Percentiles rank a stretch among this genome's conserved stretches.
These are phyloP conservation scores for Diaporthe vexans DNA, from an alignment of 2,329 filamentous ascomycete genomes.

Conservation along the genomic window DNA sequence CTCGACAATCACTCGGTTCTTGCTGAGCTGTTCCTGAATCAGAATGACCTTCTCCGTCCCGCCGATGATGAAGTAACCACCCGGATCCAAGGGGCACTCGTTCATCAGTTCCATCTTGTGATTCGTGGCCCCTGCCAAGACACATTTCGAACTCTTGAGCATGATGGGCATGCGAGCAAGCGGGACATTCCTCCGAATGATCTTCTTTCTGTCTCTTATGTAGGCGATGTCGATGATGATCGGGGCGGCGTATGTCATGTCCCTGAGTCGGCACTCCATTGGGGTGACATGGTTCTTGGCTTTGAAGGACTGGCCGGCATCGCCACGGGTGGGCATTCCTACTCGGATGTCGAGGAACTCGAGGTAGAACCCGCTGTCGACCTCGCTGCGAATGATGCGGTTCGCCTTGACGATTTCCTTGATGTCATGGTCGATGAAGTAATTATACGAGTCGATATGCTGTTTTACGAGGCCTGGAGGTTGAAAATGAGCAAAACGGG, in stretches of 20 bases:
- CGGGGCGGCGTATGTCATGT: slow-evolving; percentile 97
- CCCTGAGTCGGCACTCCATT: slow-evolving; percentile 95
- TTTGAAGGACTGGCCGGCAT: slow-evolving; percentile 66
- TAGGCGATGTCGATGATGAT: slow-evolving; percentile 95
- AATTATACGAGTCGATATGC: slow-evolving; percentile 99
- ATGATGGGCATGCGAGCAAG: slow-evolving; percentile 96
- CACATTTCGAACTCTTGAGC: slow-evolving; percentile 95
- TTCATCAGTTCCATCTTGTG: slow-evolving; percentile 91
- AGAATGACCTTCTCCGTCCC: slow-evolving; percentile 99
- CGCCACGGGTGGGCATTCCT: slow-evolving; percentile 82
- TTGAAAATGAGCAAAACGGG: slow-evolving; percentile 3
- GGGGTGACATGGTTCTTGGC: slow-evolving; percentile 85
- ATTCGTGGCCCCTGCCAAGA: slow-evolving; percentile 86
- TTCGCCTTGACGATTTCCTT: slow-evolving; percentile 97
- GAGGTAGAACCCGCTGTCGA: slow-evolving; percentile 92
- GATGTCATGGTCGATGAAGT: slow-evolving; percentile 95
- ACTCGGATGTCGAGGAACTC: slow-evolving; percentile 95
- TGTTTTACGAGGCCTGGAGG: slow-evolving; percentile 84
- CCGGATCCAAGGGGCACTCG: slow-evolving; percentile 95
- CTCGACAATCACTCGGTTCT: slow-evolving; percentile 98
- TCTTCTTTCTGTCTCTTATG: slow-evolving; percentile 81
- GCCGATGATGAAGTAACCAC: slow-evolving; percentile 97
- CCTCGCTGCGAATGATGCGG: slow-evolving; percentile 88
- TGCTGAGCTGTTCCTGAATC: slow-evolving; percentile 98
- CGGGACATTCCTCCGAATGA: slow-evolving; percentile 81